Base-by-base conservation (phyloP, 2,329 filamentous ascomycete species). In the Calycina marina region DNA sequence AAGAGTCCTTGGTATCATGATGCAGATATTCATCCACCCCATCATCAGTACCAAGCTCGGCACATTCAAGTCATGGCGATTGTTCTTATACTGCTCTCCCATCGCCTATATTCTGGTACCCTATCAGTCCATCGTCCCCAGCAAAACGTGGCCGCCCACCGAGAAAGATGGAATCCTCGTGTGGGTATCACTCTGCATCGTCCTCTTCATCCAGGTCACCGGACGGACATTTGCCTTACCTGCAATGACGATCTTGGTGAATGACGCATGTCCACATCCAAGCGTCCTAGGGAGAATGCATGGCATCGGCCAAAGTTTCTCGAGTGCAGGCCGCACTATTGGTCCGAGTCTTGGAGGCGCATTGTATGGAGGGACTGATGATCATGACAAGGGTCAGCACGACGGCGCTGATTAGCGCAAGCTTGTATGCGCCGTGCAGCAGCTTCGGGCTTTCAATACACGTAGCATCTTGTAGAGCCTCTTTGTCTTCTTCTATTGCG, bases 21-120 rank as follows among this genome's bases (percentile, higher is more conserved):
- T 88, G 34, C 78, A 84, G 50, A 64, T 83, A 6, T 58, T 78
- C 31, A 57, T 82, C n/a, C 86, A 86, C 49, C 80, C 80, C 2
- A 56, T 56, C 22, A 57, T 83, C 8, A 79, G 79, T 26, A 59
- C 63, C 2, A 65, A 65, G 4, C 64, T 82, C 1, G 81, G 80
- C 20, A 76, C 76, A 1, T 56, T 85, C 35, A 60, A 61, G 5
- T 73, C 71, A 25, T 83, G 76, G 62, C 68, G 74, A 4, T 52
- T 65, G 14, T 79, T 73, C 18, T 59, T 85, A 1, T 64, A 72
- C 17, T 65, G 77, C 34, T 85, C 84, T 39, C 77, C 80, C 0
- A 18, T 80, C 6, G 67, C 75, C 0, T 86, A 88, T 53, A 58
- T 72, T 10, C 50, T 77, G 9, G 66, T 78, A 24, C 81, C 81